Conservation (phyloP, 140 eudicot genomes). For the Senecio squalidus region DNA sequence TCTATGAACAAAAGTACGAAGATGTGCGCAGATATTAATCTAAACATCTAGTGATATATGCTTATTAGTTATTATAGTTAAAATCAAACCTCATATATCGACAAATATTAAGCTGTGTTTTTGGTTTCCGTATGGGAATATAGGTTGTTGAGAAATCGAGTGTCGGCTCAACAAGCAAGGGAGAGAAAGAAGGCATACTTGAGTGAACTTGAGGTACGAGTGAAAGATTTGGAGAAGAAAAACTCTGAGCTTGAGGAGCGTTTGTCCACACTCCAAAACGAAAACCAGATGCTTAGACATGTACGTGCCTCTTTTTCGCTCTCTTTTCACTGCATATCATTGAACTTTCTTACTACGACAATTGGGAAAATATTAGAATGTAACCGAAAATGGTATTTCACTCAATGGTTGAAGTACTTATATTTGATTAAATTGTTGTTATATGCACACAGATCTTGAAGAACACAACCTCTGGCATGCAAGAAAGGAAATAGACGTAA, state of each 20-base stretch:
- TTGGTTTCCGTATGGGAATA: neutral
- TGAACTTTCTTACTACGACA: no score
- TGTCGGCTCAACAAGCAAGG: constrained; percentile 95
- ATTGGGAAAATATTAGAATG: neutral
- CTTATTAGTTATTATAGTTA: no score
- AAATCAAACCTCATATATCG: no score
- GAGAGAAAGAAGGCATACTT: constrained; percentile 93
- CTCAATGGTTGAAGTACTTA: neutral
- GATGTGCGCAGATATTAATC: no score
- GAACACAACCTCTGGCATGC: constrained; percentile 80
- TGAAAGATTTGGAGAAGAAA: constrained; percentile 75
- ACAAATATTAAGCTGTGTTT: neutral
- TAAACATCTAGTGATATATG: no score
- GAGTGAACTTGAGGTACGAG: constrained; percentile 67
- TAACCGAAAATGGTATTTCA: no score
- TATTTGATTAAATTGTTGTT: neutral
- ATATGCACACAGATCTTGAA: constrained; percentile 90
- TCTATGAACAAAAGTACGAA: no score
- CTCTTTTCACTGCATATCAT: no score
- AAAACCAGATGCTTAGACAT: constrained; percentile 97
- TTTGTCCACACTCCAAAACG: constrained; percentile 80
- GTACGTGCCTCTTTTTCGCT: constrained; percentile 26
- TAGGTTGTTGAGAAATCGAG: constrained; percentile 91
- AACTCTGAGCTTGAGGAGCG: constrained; percentile 89
- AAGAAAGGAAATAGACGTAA: constrained; percentile 45